Evolutionary conservation across 306 rosid species (phyloP).

Genomic region (Quercus mongolica): DNA sequence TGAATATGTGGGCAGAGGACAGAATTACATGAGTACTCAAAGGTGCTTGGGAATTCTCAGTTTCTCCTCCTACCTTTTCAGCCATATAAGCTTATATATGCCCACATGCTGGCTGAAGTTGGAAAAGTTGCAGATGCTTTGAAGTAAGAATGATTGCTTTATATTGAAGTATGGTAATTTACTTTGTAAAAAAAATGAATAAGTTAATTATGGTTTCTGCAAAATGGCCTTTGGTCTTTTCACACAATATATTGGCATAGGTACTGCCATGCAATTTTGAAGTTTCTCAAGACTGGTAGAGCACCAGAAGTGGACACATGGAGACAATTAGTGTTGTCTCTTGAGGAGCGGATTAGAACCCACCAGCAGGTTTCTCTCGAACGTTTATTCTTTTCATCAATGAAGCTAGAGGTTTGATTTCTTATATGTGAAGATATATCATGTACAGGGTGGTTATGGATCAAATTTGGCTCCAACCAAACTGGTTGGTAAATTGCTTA

Average conservation of each 20-base stretch:
- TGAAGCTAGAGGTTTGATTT: constrained; percentile 1
- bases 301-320: constrained; percentile 81
- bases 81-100: constrained; percentile 92
- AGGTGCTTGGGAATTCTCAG: constrained; percentile 94
- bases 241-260: constrained; percentile 31
- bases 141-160: constrained; percentile 59
- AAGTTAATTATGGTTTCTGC: neutral
- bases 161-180: neutral
- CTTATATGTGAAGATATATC: constrained; percentile 14
- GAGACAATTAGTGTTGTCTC: constrained; percentile 71
- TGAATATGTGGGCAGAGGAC: constrained; percentile 70
- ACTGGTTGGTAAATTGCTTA: constrained; percentile 73
- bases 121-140: constrained; percentile 87
- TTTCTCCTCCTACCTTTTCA: constrained; percentile 78
- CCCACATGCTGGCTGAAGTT: constrained; percentile 91
- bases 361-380: constrained; percentile 68
- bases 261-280: constrained; percentile 79
- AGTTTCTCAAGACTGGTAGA: constrained; percentile 80
- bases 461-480: constrained; percentile 73
- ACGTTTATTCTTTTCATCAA: neutral
- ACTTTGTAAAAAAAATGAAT: neutral
- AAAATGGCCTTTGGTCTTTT: constrained; percentile 6
- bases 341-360: constrained; percentile 83
- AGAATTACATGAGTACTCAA: constrained; percentile 82
- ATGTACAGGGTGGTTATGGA: constrained; percentile 76